A percentile compares a stretch with the other conserved stretches of the same genome.
Conservation (phyloP, 2,329 filamentous ascomycete genomes). For the Colletotrichum sp. region DNA sequence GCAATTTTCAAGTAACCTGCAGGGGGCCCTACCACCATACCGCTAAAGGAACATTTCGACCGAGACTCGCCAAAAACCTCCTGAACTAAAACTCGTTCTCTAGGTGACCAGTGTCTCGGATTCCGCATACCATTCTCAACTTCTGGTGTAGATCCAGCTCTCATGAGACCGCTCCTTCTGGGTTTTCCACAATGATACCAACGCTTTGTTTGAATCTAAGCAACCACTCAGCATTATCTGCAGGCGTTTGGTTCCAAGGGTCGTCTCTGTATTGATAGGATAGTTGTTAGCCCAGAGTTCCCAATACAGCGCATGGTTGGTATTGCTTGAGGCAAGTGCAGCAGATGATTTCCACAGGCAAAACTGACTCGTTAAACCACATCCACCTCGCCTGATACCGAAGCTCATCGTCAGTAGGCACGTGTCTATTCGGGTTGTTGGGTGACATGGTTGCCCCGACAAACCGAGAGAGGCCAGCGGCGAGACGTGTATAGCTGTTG, state of each 20-base stretch:
- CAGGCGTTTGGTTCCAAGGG: conserved; percentile 42
- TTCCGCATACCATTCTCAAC: not conserved
- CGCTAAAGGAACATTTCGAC: not conserved
- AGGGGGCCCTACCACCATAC: not conserved
- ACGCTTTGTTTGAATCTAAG: not conserved
- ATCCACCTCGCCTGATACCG: conserved; percentile 35
- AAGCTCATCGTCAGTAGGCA: conserved; percentile 38
- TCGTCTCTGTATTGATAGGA: conserved; percentile 26
- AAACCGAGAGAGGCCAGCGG: conserved; percentile 20
- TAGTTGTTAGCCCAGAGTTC: not conserved
- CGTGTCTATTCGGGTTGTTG: conserved; percentile 28
- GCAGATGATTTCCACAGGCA: not conserved
- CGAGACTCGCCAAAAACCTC: not conserved
- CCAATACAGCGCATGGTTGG: not conserved
- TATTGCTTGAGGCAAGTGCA: not conserved
- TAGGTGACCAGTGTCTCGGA: accelerated
- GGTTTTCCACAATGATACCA: not conserved
- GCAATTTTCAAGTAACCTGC: not conserved
- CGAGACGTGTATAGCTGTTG: conserved; percentile 25
- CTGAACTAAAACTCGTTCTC: not conserved
- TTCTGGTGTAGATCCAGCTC: not conserved
- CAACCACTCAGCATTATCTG: conserved; percentile 38
- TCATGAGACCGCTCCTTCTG: not conserved
- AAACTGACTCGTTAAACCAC: conserved; percentile 27
- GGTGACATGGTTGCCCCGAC: conserved; percentile 28